Base-by-base conservation (phyloP, 2,329 filamentous ascomycete species). In the Trichophyton benhamiae region DNA sequence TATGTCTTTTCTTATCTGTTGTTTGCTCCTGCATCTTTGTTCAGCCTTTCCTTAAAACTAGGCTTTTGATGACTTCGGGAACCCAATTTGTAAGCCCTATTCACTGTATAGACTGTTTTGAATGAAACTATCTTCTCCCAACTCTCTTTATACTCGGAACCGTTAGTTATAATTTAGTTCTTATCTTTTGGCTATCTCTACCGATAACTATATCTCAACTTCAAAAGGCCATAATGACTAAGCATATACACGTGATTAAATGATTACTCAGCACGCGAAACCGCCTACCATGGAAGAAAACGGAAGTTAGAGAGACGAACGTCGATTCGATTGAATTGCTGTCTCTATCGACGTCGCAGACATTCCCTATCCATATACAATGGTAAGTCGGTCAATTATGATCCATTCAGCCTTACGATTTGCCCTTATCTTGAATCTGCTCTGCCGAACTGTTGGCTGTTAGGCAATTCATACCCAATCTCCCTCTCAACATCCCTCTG, bases 301-400 rank as follows among this genome's bases (percentile, higher is more conserved):
- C 52, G 52, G 52, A 55, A 55, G 52, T 38, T 20, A 36, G 33
- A 55, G 30, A 27, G 52, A 33, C 9, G 52, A 55, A 55, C 52
- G 27, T 55, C 52, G 52, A n/a, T 33, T 36, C 7, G 52, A 55
- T 27, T 55, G 52, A 55, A 55, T 55, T 36, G 15, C n/a, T 55
- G 52, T 55, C 27, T 55, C 52, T 55, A 27, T 55, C 15, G 27
- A 55, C 52, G 52, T 55, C 52, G 52, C 30, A 33, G 52, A 33
- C 25, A 55, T 27, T 55, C 52, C 9, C 52, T 33, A 55, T 55
- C 52, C 52, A 55, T 17, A 55, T 36, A 55, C 7, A 55, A 55
- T 55, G 52, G 52, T 55, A 55, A 17, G 52, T 11, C 30, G 13
- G 11, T 55, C 27, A 55, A 55, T 36, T 36, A 27, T 13, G 15